Evolutionary conservation across 1,284 basidiomycete genomes (phyloP).

Genomic region (Cryptococcus wingfieldii): DNA sequence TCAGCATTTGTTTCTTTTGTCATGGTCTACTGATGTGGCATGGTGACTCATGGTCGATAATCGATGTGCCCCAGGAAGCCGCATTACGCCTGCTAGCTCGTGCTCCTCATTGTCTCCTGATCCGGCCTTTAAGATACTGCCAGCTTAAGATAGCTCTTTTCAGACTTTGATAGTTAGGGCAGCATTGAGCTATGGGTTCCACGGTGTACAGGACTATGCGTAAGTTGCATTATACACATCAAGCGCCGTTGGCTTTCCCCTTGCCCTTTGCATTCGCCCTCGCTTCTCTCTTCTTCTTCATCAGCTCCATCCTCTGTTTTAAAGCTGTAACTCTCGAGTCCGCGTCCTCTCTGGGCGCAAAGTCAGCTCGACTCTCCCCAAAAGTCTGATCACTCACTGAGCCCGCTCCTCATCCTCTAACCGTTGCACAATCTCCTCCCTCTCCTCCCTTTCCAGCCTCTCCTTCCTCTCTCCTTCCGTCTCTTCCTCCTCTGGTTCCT

Average conservation of each 20-base stretch:
- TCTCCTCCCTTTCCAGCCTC: constrained; percentile 42
- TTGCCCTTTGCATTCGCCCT: constrained; percentile 1
- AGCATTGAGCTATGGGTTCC: too few relatives aligned
- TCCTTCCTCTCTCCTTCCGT: constrained; percentile 39
- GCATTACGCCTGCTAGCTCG: too few relatives aligned
- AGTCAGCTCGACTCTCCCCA: background rate
- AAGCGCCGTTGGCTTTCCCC: background rate
- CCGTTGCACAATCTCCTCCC: constrained; percentile 47
- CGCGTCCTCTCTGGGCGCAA: constrained; percentile 43
- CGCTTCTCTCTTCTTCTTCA: constrained; percentile 40
- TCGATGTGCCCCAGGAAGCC: too few relatives aligned
- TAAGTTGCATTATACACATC: too few relatives aligned
- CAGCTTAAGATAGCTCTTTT: too few relatives aligned
- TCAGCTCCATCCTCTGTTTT: constrained; percentile 44
- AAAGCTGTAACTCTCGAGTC: constrained; percentile 44
- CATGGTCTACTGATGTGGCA: too few relatives aligned
- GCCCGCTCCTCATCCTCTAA: constrained; percentile 48
- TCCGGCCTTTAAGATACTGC: too few relatives aligned
- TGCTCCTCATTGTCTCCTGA: too few relatives aligned
- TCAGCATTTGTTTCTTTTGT: too few relatives aligned
- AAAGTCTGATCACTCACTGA: constrained; percentile 36
- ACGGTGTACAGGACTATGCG: too few relatives aligned
- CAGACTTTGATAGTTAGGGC: too few relatives aligned
- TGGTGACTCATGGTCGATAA: too few relatives aligned
- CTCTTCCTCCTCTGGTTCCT: constrained; percentile 38